A percentile compares a stretch with the other conserved stretches of the same genome.
phyloP scores from a whole-genome alignment of 139 green algal genomes.

The Chlorella sp. region DNA sequence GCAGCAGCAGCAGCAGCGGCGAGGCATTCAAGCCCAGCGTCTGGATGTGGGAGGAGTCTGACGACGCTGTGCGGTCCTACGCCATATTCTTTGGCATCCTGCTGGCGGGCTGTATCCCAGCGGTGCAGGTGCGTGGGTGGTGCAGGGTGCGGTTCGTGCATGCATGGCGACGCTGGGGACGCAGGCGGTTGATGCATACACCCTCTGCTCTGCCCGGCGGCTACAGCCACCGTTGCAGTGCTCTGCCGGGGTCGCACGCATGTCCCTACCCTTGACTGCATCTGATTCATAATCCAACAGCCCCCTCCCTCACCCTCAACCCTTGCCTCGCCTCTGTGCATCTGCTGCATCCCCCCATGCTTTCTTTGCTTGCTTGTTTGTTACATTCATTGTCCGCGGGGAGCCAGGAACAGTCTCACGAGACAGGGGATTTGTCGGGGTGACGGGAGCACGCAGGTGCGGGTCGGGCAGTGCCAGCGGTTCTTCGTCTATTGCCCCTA shows the following conservation, averaged over 20 bases:
- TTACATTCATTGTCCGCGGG: no score
- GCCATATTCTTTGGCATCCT: conserved; percentile 54
- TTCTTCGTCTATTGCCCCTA: no score
- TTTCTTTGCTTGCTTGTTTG: no score
- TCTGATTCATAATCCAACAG: background rate
- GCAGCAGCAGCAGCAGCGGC: background rate
- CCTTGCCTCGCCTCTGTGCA: no score
- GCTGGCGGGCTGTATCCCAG: conserved; percentile 48
- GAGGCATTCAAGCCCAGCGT: conserved; percentile 11
- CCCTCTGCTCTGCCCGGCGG: no score
- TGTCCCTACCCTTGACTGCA: no score
- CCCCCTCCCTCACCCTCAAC: background rate
- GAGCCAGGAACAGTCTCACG: no score
- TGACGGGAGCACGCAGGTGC: no score
- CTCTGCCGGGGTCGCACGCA: no score
- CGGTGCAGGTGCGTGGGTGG: background rate
- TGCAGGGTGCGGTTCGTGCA: background rate
- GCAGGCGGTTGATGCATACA: background rate
- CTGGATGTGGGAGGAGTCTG: conserved; percentile 65
- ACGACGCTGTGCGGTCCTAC: conserved; percentile 64
- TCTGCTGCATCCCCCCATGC: no score
- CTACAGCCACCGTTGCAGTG: background rate
- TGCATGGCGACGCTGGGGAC: background rate
- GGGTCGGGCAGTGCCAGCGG: no score
- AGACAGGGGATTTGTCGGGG: no score